Evolutionary conservation across 176 grass and related monocot species (phyloP), one percentile per base, ranked within the genome.

Genomic region (Elymus sibiricus): DNA sequence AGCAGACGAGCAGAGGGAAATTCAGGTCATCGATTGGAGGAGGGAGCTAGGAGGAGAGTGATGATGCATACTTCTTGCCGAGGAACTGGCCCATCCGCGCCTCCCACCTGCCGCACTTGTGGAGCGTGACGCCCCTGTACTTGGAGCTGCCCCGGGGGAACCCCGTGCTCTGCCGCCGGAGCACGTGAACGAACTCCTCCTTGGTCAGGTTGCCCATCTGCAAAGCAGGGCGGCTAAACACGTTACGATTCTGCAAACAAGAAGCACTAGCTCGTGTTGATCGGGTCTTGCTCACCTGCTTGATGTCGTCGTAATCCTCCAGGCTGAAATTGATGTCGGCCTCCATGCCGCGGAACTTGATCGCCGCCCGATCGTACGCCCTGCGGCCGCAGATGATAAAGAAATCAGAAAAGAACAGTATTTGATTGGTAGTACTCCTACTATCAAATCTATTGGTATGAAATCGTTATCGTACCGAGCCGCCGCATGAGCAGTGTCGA

Each of bases 31-130:
- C 42, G 84, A 72, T 26, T 24, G 63, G 39, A 3, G 43, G 58
- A 38, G 31, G 42, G 7, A 46, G 40, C 8, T 9, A 19, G 24
- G 4, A 26, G 5, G 11, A 16, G 42, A 28, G 15, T 12, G 16
- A 24, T 12, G 38, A 80, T 16, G 47, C 44, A 17, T 92, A 98
- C 96, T 98, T 98, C 86, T 98, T 98, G 64, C 96, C 93, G 74
- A 98, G 83, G 82, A 95, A 92, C 82, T 98, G 96, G 47, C 96
- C 93, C 96, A 98, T 98, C 62, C 96, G 89, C 35, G 96, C 93
- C 64, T 98, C 96, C 96, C 96, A 98, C 87, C 96, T 83, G 10
- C 96, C 96, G 78, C 96, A 98, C 89, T 98, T 98, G 92, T 98
- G 96, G 82, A 98, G 86, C 27, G 96, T 98, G 9, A 98, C 96